Evolutionary conservation across 352 stramenopile genomes (phyloP).

Genomic region (Phytophthora tentaculata): DNA sequence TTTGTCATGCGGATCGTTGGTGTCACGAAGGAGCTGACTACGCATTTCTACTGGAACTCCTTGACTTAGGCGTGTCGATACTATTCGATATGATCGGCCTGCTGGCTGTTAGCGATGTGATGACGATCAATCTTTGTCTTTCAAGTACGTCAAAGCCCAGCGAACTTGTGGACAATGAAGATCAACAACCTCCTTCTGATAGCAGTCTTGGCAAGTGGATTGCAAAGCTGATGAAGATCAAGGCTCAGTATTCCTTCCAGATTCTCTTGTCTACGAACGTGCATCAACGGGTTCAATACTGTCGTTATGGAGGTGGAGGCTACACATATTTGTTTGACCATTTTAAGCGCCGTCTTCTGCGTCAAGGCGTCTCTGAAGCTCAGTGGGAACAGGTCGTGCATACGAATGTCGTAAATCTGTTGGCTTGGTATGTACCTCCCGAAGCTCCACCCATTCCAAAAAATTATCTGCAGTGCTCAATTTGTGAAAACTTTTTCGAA

Average conservation of each 20-base stretch:
- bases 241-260: conserved; percentile 33
- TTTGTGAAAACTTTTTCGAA: conserved; percentile 78
- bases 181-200: conserved; percentile 47
- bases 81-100: conserved; percentile 75
- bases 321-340: conserved; percentile 64
- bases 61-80: conserved; percentile 47
- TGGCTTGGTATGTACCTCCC: conserved; percentile 72
- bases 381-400: conserved; percentile 56
- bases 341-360: conserved; percentile 53
- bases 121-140: conserved; percentile 45
- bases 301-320: conserved; percentile 69
- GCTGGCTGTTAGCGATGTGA: conserved; percentile 62
- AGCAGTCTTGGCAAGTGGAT: conserved; percentile 50
- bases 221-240: conserved; percentile 33
- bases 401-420: conserved; percentile 50
- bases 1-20: conserved; percentile 81
- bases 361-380: conserved; percentile 35
- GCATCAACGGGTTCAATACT: conserved; percentile 71
- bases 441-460: conserved; percentile 64
- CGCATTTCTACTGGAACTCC: conserved; percentile 51
- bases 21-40: conserved; percentile 28
- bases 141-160: background rate
- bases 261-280: conserved; percentile 74
- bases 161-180: background rate
- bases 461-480: conserved; percentile 76